Percentiles rank a stretch among this genome's conserved stretches.
Evolutionary conservation across 148 eudicot genomes (phyloP).

Genomic region (Vaccinium vitisidaea): DNA sequence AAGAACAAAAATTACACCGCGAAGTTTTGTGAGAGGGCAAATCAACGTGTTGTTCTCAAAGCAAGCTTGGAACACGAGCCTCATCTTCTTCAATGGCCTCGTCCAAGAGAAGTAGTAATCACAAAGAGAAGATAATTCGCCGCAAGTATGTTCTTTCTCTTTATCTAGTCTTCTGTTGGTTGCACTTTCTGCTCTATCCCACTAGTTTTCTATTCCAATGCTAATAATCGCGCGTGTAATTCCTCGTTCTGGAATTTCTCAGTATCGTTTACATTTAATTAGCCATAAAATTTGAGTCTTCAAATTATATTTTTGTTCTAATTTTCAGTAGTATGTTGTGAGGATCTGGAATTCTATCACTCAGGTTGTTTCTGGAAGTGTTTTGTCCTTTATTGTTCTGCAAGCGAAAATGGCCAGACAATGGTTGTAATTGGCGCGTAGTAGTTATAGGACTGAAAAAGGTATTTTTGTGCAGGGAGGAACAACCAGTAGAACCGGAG

Average conservation of each 20-base stretch:
- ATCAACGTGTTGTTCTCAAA: no score
- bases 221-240: not conserved
- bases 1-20: no score
- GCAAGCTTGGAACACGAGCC: no score
- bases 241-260: not conserved
- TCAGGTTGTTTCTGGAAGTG: not conserved
- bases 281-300: not conserved
- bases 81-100: slow-evolving; percentile 18
- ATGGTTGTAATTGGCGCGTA: not conserved
- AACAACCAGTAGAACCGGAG: slow-evolving; percentile 84
- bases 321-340: not conserved
- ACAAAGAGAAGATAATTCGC: slow-evolving; percentile 44
- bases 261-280: not conserved
- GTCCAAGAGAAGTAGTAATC: slow-evolving; percentile 29
- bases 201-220: not conserved
- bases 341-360: not conserved
- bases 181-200: not conserved
- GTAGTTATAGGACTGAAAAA: not conserved
- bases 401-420: not conserved
- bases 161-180: not conserved
- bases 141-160: slow-evolving; percentile 33
- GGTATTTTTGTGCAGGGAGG: slow-evolving; percentile 52
- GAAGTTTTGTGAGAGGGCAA: no score
- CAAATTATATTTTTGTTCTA: not conserved
- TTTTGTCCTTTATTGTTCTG: not conserved